Percentiles rank a stretch among this genome's conserved stretches.
Evolutionary conservation across 306 rosid genomes (phyloP).

Genomic region (Gleditsia sinensis): DNA sequence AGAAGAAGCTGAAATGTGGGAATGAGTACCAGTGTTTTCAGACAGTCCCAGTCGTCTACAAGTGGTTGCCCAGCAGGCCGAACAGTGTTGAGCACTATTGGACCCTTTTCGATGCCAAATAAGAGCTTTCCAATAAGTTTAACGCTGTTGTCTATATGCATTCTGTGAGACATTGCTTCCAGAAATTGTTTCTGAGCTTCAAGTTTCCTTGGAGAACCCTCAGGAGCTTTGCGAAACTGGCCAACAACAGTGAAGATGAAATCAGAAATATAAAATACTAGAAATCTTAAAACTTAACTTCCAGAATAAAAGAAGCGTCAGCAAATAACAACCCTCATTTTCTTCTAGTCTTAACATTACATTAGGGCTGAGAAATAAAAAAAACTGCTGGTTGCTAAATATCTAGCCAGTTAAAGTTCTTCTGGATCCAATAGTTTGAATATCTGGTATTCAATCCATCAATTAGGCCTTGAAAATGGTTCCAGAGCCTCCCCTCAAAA

Average conservation of each 20-base stretch:
- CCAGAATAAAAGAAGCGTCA: not conserved
- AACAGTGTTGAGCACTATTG: slow-evolving; percentile 56
- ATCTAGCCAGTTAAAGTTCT: no score
- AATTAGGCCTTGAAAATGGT: not conserved
- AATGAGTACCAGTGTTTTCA: slow-evolving; percentile 66
- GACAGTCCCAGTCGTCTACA: slow-evolving; percentile 88
- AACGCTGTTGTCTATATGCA: slow-evolving; percentile 77
- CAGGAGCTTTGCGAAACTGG: slow-evolving; percentile 89
- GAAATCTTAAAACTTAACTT: no score
- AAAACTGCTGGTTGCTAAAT: not conserved
- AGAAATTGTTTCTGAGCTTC: slow-evolving; percentile 80
- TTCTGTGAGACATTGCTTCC: slow-evolving; percentile 89
- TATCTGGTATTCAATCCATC: slow-evolving; percentile 7
- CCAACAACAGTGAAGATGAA: slow-evolving; percentile 22
- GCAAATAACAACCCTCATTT: not conserved
- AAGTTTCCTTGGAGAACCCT: slow-evolving; percentile 69
- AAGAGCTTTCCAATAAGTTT: slow-evolving; percentile 75
- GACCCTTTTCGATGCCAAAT: slow-evolving; percentile 79
- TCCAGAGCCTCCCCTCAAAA: not conserved
- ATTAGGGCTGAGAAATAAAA: slow-evolving; percentile 4
- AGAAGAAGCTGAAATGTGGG: not conserved
- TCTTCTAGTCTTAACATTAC: slow-evolving; percentile 1
- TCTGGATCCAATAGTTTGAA: no score
- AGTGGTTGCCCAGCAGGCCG: slow-evolving; percentile 74
- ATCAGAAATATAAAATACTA: slow-evolving; percentile 6